A percentile compares a stretch with the other conserved stretches of the same genome.
These are phyloP conservation scores for Panicum hallii DNA, from an alignment of 202 grass and related monocot genomes.

Conservation along the genomic window DNA sequence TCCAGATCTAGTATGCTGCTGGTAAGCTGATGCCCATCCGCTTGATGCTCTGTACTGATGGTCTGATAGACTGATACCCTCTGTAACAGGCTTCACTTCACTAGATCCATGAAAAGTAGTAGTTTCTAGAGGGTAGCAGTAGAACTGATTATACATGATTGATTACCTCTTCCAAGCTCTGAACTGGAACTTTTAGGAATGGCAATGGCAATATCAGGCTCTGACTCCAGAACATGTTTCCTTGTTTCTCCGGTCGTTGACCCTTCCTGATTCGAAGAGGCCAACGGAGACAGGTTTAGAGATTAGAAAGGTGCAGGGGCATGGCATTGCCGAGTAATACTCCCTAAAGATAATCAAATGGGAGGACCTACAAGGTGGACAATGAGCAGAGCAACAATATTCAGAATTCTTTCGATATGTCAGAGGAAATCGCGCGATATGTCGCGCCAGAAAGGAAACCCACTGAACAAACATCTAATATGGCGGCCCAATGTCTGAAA, in stretches of 20 bases:
- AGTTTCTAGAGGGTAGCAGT: background rate
- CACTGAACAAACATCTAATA: conserved; percentile 20
- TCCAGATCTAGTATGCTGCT: background rate
- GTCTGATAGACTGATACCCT: background rate
- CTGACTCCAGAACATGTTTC: conserved; percentile 37
- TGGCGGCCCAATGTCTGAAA: background rate
- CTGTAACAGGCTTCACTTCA: background rate
- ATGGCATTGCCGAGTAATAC: conserved; percentile 56
- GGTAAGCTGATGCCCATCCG: background rate
- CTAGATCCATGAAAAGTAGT: conserved; percentile 14
- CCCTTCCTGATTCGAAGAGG: conserved; percentile 53
- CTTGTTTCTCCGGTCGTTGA: conserved; percentile 57
- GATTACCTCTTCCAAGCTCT: conserved; percentile 44
- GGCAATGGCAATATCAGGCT: background rate
- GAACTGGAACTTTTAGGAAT: conserved; percentile 45
- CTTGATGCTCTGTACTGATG: conserved; percentile 15
- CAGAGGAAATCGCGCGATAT: conserved; percentile 30
- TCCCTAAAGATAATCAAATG: conserved; percentile 44
- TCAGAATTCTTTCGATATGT: conserved; percentile 33
- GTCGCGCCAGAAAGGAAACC: conserved; percentile 1
- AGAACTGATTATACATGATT: background rate
- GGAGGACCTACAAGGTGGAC: conserved; percentile 45
- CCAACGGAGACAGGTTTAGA: conserved; percentile 47
- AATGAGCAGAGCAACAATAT: background rate
- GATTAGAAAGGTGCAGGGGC: conserved; percentile 38